Conservation (phyloP, 257 asterid genomes). For the Solanum paucissectum region DNA sequence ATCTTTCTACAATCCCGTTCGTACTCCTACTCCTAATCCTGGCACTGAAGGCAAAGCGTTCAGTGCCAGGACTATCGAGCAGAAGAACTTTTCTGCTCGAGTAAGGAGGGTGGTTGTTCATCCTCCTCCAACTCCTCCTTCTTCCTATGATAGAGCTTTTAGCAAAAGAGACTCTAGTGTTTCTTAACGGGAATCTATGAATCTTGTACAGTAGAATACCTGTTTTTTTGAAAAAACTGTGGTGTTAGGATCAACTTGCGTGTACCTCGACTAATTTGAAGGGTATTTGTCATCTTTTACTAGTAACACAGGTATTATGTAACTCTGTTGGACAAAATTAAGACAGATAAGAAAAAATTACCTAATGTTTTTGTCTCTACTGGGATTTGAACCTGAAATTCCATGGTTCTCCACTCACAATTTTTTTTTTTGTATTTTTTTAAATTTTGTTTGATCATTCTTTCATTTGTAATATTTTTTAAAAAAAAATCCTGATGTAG, state of each 20-base stretch:
- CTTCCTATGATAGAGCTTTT: background rate
- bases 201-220: background rate
- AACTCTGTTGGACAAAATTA: background rate
- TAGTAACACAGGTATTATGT: rapidly evolving
- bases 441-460: background rate
- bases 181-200: background rate
- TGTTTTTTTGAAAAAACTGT: background rate
- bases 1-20: background rate
- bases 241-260: background rate
- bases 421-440: background rate
- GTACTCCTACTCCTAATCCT: constrained; percentile 5
- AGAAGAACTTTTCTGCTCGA: constrained; percentile 29
- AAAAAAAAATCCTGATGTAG: background rate
- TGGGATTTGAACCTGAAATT: background rate
- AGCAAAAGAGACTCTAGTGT: background rate
- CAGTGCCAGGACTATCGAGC: constrained; percentile 4
- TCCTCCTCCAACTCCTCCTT: background rate
- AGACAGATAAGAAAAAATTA: background rate
- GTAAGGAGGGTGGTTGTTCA: background rate
- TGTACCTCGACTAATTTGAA: background rate
- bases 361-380: background rate
- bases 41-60: constrained; percentile 21
- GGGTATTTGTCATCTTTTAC: background rate
- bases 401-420: background rate
- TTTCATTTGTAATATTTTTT: background rate